phyloP scores from a whole-genome alignment of 768 basidiomycete genomes.

The Imleria badia region DNA sequence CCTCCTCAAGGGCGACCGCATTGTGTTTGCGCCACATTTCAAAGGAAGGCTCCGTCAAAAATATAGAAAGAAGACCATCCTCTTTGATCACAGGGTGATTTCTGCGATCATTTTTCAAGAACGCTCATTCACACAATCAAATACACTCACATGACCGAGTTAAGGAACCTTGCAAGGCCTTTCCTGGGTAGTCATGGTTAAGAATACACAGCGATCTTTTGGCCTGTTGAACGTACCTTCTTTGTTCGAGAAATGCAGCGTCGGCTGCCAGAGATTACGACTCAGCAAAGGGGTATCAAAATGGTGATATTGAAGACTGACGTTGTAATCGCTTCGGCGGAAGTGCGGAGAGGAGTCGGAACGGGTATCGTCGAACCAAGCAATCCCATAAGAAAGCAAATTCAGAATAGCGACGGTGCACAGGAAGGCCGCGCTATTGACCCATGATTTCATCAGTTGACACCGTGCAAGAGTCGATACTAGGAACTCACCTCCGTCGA shows the following conservation, averaged over 20 bases:
- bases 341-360: slow-evolving; percentile 81
- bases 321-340: slow-evolving; percentile 93
- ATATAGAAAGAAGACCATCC: slow-evolving; percentile 78
- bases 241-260: slow-evolving; percentile 86
- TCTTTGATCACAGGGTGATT: slow-evolving; percentile 93
- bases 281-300: not conserved
- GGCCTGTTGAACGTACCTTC: slow-evolving; percentile 51
- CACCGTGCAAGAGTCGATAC: slow-evolving; percentile 1
- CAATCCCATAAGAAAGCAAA: slow-evolving; percentile 91
- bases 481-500: slow-evolving; percentile 63
- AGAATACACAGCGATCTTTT: not conserved
- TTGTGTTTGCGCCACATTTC: slow-evolving; percentile 86
- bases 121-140: not conserved
- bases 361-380: slow-evolving; percentile 84
- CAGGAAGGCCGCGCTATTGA: slow-evolving; percentile 59
- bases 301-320: slow-evolving; percentile 39
- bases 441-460: slow-evolving; percentile 11
- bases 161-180: slow-evolving; percentile 77
- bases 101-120: slow-evolving; percentile 35
- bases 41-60: slow-evolving; percentile 81
- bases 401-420: slow-evolving; percentile 89
- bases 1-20: slow-evolving; percentile 80
- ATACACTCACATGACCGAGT: slow-evolving; percentile 66
- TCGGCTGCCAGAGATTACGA: slow-evolving; percentile 55
- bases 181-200: slow-evolving; percentile 45